Evolutionary conservation across 768 basidiomycete genomes (phyloP), one percentile per base, ranked within the genome.

Genomic region (Rhodotorula kratochvilovae): DNA sequence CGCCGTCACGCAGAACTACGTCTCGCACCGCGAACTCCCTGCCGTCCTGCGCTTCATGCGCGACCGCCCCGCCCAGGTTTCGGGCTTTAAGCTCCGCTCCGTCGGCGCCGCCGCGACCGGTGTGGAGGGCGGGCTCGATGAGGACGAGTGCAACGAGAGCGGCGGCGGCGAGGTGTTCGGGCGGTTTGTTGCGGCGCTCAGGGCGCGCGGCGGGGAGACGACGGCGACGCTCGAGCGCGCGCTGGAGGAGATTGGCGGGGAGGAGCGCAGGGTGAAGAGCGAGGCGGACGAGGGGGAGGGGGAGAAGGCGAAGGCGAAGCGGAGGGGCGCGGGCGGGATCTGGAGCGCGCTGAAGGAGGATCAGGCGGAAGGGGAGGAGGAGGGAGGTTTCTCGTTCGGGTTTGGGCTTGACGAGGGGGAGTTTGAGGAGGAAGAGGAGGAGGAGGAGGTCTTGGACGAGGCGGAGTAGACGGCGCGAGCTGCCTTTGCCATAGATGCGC

Each of bases 1-100:
- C 50, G 79, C 79, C 21, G 77, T 79, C 31, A 79, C 79, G 17
- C 79, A 79, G 60, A 79, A 79, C 71, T 79, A 74, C 51, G 78
- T 79, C 21, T 77, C 78, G 11, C 56, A 45, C 25, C 50, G 57
- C 53, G 77, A 78, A 65, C 68, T 79, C 19, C 65, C 66, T n/a
- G 62, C 51, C 45, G 77, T 78, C 53, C 70, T 79, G 12, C 60
- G 56, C 48, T 79, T 79, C 65, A 74, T 79, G 67, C 51, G 35
- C 56, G 60, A 48, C 33, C 62, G 53, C 6, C 68, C 43, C 58
- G 75, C 75, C 31, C 78, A 79, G 48, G 66, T 78, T 12, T 77
- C 76, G 10, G 78, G 78, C 33, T 79, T 79, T 61, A 75, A 75
- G 64, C 46, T 65, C 13, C 58, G 60, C 31, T 58, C 66, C 39